Conservation (phyloP, 2,329 filamentous ascomycete species). For the Colletotrichum karsti region DNA sequence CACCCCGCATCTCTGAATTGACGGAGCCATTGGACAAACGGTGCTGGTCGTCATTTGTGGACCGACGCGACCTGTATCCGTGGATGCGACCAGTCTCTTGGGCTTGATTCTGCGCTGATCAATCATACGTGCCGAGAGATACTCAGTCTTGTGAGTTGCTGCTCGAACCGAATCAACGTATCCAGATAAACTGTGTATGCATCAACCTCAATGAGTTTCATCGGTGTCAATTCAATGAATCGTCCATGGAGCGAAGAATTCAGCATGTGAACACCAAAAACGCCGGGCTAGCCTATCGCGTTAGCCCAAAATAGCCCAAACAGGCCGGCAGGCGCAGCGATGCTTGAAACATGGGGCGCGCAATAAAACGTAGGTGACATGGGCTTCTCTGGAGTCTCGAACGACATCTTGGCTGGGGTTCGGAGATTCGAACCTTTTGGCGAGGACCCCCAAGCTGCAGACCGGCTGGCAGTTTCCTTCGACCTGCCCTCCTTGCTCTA, state of each 20-base stretch:
- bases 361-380: conserved; percentile 8
- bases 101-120: too few relatives aligned
- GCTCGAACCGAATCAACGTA: too few relatives aligned
- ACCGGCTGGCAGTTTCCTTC: background rate
- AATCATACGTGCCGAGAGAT: too few relatives aligned
- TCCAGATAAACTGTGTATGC: too few relatives aligned
- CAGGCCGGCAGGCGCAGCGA: background rate
- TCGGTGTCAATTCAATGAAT: too few relatives aligned
- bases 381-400: conserved; percentile 15
- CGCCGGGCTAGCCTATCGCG: background rate
- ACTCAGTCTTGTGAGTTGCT: too few relatives aligned
- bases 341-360: conserved; percentile 18
- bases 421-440: conserved; percentile 24
- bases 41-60: too few relatives aligned
- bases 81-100: too few relatives aligned
- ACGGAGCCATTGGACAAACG: too few relatives aligned
- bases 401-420: conserved; percentile 2
- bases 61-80: too few relatives aligned
- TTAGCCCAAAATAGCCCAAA: conserved; percentile 16
- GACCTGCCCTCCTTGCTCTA: background rate
- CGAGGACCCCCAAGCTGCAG: background rate
- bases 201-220: too few relatives aligned
- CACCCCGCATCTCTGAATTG: background rate
- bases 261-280: background rate
- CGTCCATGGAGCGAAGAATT: too few relatives aligned